phyloP scores from a whole-genome alignment of 306 rosid genomes.

The Trifolium dubium region DNA sequence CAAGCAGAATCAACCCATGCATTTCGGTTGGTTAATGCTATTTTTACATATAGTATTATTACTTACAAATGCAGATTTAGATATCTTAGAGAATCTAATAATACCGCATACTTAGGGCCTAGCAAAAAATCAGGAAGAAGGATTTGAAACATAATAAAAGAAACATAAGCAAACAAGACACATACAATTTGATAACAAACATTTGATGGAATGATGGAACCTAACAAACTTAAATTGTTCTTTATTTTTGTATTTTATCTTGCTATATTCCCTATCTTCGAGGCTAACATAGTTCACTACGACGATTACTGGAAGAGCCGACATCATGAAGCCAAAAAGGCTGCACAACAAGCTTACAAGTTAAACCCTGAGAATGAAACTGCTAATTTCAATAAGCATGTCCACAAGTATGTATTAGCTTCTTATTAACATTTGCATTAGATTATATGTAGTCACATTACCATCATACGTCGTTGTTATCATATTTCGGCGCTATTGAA shows the following conservation, averaged over 20 bases:
- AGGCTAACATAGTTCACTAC: constrained; percentile 45
- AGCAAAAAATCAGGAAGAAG: constrained; percentile 25
- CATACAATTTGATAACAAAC: constrained; percentile 1
- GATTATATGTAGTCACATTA: no score
- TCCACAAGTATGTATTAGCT: constrained; percentile 39
- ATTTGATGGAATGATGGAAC: constrained; percentile 36
- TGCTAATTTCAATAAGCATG: constrained; percentile 39
- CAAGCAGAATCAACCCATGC: constrained; percentile 14
- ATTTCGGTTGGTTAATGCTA: constrained; percentile 5
- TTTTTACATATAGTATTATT: not conserved
- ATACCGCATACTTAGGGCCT: constrained; percentile 4
- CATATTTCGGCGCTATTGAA: not conserved
- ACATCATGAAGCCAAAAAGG: constrained; percentile 44
- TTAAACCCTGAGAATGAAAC: constrained; percentile 40
- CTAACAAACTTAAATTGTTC: constrained; percentile 40
- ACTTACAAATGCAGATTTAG: not conserved
- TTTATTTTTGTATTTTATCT: constrained; percentile 35
- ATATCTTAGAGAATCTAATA: constrained; percentile 20
- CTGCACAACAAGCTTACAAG: constrained; percentile 39
- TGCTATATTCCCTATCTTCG: constrained; percentile 35
- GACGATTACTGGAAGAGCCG: constrained; percentile 54
- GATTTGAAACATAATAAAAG: constrained; percentile 11
- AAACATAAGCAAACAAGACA: constrained; percentile 17
- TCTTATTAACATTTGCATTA: not conserved
- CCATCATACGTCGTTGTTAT: not conserved